Evolutionary conservation across 257 asterid genomes (phyloP).

Genomic region (Solanum megistacrolobum): DNA sequence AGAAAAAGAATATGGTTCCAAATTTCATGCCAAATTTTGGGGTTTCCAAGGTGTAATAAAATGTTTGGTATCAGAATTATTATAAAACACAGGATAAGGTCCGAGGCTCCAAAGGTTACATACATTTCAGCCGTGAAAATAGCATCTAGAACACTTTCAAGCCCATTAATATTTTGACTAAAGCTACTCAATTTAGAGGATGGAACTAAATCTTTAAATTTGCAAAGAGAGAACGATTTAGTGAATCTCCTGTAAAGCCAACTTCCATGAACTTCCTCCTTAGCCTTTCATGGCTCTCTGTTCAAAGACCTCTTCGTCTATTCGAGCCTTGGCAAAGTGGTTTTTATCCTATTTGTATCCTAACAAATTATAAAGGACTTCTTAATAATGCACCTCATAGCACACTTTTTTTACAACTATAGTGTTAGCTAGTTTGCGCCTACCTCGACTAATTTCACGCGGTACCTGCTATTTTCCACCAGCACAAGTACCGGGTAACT

Average conservation of each 20-base stretch:
- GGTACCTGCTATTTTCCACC: neutral
- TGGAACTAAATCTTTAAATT: neutral
- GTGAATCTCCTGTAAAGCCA: neutral
- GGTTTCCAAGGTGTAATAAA: neutral
- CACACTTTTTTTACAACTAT: neutral
- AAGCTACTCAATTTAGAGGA: neutral
- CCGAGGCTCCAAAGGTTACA: neutral
- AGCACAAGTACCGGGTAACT: neutral
- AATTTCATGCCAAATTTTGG: neutral
- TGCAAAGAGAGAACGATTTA: neutral
- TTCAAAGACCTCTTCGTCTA: neutral
- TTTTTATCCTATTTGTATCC: neutral
- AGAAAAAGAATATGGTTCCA: neutral
- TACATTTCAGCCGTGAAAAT: neutral
- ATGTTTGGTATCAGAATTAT: neutral
- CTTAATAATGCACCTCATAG: neutral
- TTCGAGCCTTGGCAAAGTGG: neutral
- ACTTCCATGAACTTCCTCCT: neutral
- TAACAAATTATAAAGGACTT: neutral
- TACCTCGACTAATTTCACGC: neutral
- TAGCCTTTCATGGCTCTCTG: neutral
- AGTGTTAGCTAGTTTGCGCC: neutral
- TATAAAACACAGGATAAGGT: neutral
- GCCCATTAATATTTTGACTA: neutral
- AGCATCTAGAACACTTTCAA: neutral